phyloP scores from a whole-genome alignment of 2,329 filamentous ascomycete species.

The Clarireedia homoeocarpa region DNA sequence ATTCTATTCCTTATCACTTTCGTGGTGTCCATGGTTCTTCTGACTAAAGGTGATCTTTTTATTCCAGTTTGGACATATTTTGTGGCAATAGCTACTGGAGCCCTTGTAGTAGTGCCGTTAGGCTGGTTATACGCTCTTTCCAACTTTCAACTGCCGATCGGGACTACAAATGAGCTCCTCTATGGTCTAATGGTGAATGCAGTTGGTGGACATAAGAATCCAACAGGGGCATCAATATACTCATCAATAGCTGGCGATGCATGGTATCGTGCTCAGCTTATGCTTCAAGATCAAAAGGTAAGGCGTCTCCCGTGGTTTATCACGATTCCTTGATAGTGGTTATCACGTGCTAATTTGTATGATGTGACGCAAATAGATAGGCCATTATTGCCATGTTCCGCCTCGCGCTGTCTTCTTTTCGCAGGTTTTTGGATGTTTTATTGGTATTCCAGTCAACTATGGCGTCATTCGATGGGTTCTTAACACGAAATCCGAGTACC shows the following conservation, averaged over 20 bases:
- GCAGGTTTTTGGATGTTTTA: conserved; percentile 49
- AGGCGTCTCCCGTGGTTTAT: too few relatives aligned
- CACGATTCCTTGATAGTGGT: too few relatives aligned
- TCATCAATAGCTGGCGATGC: conserved; percentile 52
- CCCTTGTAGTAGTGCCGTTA: conserved; percentile 47
- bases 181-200: conserved; percentile 53
- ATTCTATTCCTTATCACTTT: conserved; percentile 42
- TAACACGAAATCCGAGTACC: conserved; percentile 46
- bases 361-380: conserved; percentile 32
- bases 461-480: conserved; percentile 53
- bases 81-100: conserved; percentile 47
- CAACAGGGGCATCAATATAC: conserved; percentile 49
- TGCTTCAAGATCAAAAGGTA: conserved; percentile 51
- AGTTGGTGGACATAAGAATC: conserved; percentile 43
- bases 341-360: too few relatives aligned
- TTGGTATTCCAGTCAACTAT: conserved; percentile 55
- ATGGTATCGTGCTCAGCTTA: conserved; percentile 50
- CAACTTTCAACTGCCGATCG: conserved; percentile 45
- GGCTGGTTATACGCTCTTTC: conserved; percentile 53
- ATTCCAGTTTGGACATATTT: conserved; percentile 55
- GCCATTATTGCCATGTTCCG: conserved; percentile 55
- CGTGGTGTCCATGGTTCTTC: conserved; percentile 41
- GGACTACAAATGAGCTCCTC: conserved; percentile 51
- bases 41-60: conserved; percentile 44
- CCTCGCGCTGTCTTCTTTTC: conserved; percentile 53